A percentile compares a stretch with the other conserved stretches of the same genome.
Evolutionary conservation across 2,329 filamentous ascomycete species (phyloP).

Genomic region (Endoconidiophora polonica): DNA sequence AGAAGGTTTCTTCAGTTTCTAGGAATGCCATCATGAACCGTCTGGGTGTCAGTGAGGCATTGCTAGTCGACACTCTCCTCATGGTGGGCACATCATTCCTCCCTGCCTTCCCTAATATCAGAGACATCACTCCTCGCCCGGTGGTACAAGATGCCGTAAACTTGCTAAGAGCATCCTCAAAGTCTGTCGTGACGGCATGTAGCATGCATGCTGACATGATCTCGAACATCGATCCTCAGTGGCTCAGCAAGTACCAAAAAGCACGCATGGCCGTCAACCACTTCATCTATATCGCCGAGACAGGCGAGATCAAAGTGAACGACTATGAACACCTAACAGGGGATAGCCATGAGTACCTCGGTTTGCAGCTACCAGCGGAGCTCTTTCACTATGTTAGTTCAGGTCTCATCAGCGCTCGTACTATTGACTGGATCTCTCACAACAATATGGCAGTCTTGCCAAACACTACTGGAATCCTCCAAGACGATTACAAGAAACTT

Average conservation of each 20-base stretch:
- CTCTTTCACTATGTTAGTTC: slow-evolving; percentile 78
- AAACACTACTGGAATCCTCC: slow-evolving; percentile 70
- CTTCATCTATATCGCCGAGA: slow-evolving; percentile 62
- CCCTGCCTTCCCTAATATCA: slow-evolving; percentile 60
- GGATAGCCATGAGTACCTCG: slow-evolving; percentile 79
- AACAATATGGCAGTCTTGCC: slow-evolving; percentile 62
- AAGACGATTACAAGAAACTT: slow-evolving; percentile 64
- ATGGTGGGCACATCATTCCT: slow-evolving; percentile 72
- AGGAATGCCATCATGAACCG: slow-evolving; percentile 52
- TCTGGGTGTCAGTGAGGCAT: slow-evolving; percentile 47
- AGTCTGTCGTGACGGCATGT: slow-evolving; percentile 56
- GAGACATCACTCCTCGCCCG: slow-evolving; percentile 38
- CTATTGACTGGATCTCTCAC: slow-evolving; percentile 69
- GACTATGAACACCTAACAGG: slow-evolving; percentile 57
- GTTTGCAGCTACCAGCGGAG: slow-evolving; percentile 77
- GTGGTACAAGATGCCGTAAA: slow-evolving; percentile 63
- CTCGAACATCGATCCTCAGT: slow-evolving; percentile 52
- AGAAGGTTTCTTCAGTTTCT: slow-evolving; percentile 43
- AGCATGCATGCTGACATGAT: slow-evolving; percentile 66
- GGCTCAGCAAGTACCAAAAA: slow-evolving; percentile 73
- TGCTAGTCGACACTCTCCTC: slow-evolving; percentile 70
- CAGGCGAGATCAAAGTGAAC: slow-evolving; percentile 62
- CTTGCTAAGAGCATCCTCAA: slow-evolving; percentile 52
- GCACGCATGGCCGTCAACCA: slow-evolving; percentile 75
- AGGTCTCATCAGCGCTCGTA: slow-evolving; percentile 61